A percentile compares a stretch with the other conserved stretches of the same genome.
phyloP scores from a whole-genome alignment of 2,329 filamentous ascomycete species.

The Xylariaceae sp. region DNA sequence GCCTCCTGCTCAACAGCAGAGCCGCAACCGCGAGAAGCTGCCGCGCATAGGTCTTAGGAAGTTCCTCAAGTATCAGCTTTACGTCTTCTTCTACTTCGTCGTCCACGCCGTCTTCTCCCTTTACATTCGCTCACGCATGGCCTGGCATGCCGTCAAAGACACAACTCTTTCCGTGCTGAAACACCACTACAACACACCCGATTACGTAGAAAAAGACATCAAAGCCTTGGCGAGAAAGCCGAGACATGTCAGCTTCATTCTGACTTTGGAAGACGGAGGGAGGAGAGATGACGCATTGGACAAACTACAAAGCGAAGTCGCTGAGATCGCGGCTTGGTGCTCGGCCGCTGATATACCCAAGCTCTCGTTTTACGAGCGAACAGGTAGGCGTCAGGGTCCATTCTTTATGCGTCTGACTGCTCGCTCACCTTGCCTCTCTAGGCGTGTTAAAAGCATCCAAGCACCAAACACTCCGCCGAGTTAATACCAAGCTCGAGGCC shows the following conservation, averaged over 20 bases:
- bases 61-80: slow-evolving; percentile 58
- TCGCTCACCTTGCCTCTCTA: slow-evolving; percentile 28
- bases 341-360: slow-evolving; percentile 82
- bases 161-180: slow-evolving; percentile 77
- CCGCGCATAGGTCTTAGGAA: slow-evolving; percentile 54
- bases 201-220: slow-evolving; percentile 86
- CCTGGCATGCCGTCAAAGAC: slow-evolving; percentile 74
- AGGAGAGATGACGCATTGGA: slow-evolving; percentile 72
- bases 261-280: slow-evolving; percentile 68
- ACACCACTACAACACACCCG: slow-evolving; percentile 93
- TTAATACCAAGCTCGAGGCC: slow-evolving; percentile 73
- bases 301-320: slow-evolving; percentile 80
- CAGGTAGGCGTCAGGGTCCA: slow-evolving; percentile 51
- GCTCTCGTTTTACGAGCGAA: slow-evolving; percentile 88
- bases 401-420: no score
- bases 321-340: slow-evolving; percentile 91
- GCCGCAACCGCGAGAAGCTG: slow-evolving; percentile 26
- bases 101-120: slow-evolving; percentile 82
- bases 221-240: slow-evolving; percentile 69
- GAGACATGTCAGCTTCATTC: slow-evolving; percentile 80
- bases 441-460: slow-evolving; percentile 87
- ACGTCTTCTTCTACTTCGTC: slow-evolving; percentile 63
- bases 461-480: slow-evolving; percentile 74
- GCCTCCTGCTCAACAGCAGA: slow-evolving; percentile 14
- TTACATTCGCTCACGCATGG: slow-evolving; percentile 76